These are phyloP conservation scores for Hypoxylon sp. DNA, from an alignment of 2,329 filamentous ascomycete genomes.

Conservation along the genomic window DNA sequence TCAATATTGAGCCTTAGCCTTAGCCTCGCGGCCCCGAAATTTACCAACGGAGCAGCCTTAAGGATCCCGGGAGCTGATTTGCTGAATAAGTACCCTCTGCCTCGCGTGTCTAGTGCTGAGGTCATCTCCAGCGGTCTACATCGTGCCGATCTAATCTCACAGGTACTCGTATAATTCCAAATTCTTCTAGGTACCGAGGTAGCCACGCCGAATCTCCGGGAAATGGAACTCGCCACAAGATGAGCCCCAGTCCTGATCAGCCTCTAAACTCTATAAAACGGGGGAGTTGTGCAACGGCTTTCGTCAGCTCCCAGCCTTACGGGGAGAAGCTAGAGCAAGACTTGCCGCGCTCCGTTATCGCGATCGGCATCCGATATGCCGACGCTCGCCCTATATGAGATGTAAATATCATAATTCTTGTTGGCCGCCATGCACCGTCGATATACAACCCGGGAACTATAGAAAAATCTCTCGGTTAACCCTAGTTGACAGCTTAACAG, in stretches of 20 bases:
- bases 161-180: constrained; percentile 22
- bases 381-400: neutral
- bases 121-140: neutral
- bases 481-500: neutral
- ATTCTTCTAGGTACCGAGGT: neutral
- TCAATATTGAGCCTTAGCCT: constrained; percentile 7
- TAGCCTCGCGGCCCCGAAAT: neutral
- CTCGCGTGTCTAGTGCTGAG: constrained; percentile 12
- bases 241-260: constrained; percentile 7
- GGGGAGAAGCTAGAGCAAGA: neutral
- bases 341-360: neutral
- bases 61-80: neutral
- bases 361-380: neutral
- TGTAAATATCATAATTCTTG: neutral
- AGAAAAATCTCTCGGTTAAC: neutral
- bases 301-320: neutral
- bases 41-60: neutral
- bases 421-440: too few species aligned
- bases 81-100: neutral
- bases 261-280: constrained; percentile 6
- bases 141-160: neutral
- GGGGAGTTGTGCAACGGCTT: neutral
- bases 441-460: too few species aligned
- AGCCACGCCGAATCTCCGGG: neutral
- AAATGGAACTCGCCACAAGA: neutral